Conservation (phyloP, 2,329 filamentous ascomycete genomes). For the Aspergillus fumigatiaffinis region DNA sequence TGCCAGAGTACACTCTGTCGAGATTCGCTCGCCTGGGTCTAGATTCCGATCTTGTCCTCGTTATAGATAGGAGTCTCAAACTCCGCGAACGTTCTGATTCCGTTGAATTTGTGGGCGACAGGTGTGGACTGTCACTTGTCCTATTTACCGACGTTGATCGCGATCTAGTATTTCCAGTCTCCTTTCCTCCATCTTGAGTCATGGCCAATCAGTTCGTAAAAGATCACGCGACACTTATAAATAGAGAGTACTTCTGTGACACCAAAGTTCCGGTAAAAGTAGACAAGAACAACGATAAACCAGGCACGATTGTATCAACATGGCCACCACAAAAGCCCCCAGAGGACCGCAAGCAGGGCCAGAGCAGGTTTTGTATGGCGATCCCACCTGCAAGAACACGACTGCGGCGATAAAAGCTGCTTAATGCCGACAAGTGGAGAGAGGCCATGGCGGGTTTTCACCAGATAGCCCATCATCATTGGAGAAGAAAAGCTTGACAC, state of each 20-base stretch:
- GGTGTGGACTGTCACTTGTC: conserved; percentile 7
- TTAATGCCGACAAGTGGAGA: background rate
- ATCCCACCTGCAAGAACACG: background rate
- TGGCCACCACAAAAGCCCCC: background rate
- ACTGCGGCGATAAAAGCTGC: background rate
- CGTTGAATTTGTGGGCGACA: conserved; percentile 5
- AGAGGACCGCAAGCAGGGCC: background rate
- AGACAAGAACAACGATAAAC: background rate
- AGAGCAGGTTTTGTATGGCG: background rate
- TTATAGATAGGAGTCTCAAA: conserved; percentile 2
- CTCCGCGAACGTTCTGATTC: conserved; percentile 1
- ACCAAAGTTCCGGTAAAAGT: background rate
- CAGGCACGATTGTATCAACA: background rate
- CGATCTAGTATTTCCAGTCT: conserved; percentile 6
- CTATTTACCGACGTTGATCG: conserved; percentile 16
- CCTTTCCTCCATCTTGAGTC: conserved; percentile 3
- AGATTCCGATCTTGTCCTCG: conserved; percentile 15
- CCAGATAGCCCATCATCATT: background rate
- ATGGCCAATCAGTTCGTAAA: conserved; percentile 2
- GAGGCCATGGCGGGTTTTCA: background rate
- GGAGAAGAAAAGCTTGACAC: background rate
- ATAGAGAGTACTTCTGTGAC: background rate
- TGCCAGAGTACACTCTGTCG: conserved; percentile 26
- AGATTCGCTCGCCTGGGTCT: conserved; percentile 12
- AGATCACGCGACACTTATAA: background rate